Percentiles rank a stretch among this genome's conserved stretches.
phyloP scores from a whole-genome alignment of 805 yeast genomes.

The Scheffersomyces spartinae region DNA sequence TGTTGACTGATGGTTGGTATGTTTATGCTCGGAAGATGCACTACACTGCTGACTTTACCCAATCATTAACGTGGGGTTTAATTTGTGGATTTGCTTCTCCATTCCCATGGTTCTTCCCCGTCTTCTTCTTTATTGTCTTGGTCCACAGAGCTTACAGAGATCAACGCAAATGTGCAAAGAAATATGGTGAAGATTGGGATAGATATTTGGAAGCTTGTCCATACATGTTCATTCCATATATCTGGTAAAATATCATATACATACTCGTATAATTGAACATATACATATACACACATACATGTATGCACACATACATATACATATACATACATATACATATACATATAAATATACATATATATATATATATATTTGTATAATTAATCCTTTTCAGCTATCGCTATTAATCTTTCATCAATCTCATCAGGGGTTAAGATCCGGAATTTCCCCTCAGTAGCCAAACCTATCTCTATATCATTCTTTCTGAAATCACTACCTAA shows the following conservation, averaged over 20 bases:
- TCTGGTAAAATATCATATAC: too few species aligned
- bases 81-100: slow-evolving; percentile 81
- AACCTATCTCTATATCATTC: slow-evolving; percentile 88
- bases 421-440: slow-evolving; percentile 68
- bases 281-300: too few species aligned
- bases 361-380: too few species aligned
- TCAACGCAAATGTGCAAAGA: slow-evolving; percentile 66
- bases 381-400: slow-evolving; percentile 94
- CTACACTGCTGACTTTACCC: slow-evolving; percentile 89
- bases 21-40: slow-evolving; percentile 87
- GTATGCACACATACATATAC: too few species aligned
- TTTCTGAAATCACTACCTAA: slow-evolving; percentile 90
- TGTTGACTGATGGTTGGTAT: slow-evolving; percentile 92
- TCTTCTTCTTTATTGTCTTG: slow-evolving; percentile 78
- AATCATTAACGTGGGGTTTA: slow-evolving; percentile 85
- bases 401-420: slow-evolving; percentile 85
- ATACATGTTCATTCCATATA: slow-evolving; percentile 81
- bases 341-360: too few species aligned
- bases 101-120: slow-evolving; percentile 94
- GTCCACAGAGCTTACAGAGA: slow-evolving; percentile 87
- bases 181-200: slow-evolving; percentile 94
- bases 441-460: slow-evolving; percentile 67
- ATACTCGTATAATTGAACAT: too few species aligned
- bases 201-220: slow-evolving; percentile 81
- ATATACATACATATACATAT: too few species aligned